phyloP scores from a whole-genome alignment of 208 protist genomes.

The Angomonas ambiguus region DNA sequence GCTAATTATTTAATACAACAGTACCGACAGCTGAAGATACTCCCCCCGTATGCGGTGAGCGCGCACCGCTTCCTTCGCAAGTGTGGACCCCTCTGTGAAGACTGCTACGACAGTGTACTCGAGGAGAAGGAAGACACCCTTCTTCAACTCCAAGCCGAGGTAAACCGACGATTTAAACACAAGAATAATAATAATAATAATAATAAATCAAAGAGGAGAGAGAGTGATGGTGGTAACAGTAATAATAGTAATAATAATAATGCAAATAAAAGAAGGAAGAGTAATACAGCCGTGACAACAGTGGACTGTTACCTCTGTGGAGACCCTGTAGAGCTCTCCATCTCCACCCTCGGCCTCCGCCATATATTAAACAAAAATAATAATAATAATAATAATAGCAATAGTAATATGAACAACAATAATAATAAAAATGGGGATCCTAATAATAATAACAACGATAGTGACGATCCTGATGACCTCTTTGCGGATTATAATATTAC shows the following conservation, averaged over 20 bases:
- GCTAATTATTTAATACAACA: not conserved
- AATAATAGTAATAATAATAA: not conserved
- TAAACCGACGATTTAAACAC: too few relatives aligned
- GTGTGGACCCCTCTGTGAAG: too few relatives aligned
- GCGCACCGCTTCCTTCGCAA: too few relatives aligned
- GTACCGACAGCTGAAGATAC: slow-evolving; percentile 5
- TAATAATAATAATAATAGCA: slow-evolving; percentile 2
- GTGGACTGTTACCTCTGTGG: too few relatives aligned
- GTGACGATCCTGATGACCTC: not conserved
- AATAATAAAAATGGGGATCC: not conserved
- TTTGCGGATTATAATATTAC: not conserved
- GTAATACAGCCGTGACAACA: too few relatives aligned
- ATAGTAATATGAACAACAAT: not conserved
- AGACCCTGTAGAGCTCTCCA: too few relatives aligned
- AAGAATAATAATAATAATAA: slow-evolving; percentile 1
- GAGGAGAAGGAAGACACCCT: too few relatives aligned
- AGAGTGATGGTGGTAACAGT: not conserved
- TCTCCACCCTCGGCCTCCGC: too few relatives aligned
- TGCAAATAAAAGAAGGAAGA: not conserved
- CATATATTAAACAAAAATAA: not conserved
- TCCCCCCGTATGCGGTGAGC: not conserved
- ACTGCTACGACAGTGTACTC: too few relatives aligned
- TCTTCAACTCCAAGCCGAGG: too few relatives aligned
- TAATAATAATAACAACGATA: not conserved
- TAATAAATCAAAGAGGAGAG: not conserved